Conservation (phyloP, 805 yeast species). For the Candida saitoana region DNA sequence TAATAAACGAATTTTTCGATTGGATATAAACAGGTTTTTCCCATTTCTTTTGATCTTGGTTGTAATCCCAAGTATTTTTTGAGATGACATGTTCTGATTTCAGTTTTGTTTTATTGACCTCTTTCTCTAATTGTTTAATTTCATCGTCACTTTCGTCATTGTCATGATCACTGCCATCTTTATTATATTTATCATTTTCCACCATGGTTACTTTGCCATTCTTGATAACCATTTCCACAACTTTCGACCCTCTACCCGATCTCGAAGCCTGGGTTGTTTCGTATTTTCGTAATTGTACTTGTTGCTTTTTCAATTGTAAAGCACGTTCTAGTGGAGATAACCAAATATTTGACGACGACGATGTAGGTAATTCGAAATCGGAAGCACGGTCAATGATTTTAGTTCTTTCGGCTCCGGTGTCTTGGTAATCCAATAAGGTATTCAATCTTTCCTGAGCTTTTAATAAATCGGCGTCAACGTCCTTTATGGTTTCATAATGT, state of each 20-base stretch:
- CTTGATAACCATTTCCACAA: conserved; percentile 70
- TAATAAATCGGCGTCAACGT: conserved; percentile 53
- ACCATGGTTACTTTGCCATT: conserved; percentile 75
- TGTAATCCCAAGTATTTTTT: conserved; percentile 56
- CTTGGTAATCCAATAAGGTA: conserved; percentile 74
- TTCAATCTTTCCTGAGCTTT: conserved; percentile 74
- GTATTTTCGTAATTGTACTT: conserved; percentile 61
- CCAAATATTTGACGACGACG: conserved; percentile 62
- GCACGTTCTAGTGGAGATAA: conserved; percentile 85
- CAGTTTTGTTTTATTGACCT: conserved; percentile 19
- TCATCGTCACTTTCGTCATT: conserved; percentile 28
- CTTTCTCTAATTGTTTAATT: conserved; percentile 34
- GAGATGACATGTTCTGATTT: conserved; percentile 22
- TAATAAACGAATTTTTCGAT: not conserved
- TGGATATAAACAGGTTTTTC: conserved; percentile 46
- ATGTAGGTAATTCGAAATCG: conserved; percentile 67
- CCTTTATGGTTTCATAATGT: conserved; percentile 35
- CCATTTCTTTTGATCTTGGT: conserved; percentile 52
- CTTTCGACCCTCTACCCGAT: conserved; percentile 69
- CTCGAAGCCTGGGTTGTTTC: conserved; percentile 56
- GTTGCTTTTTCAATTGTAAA: conserved; percentile 79
- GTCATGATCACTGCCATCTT: conserved; percentile 12
- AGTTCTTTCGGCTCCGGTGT: conserved; percentile 84
- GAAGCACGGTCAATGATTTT: conserved; percentile 89
- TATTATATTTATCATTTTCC: conserved; percentile 31